Evolutionary conservation across 148 eudicot genomes (phyloP), one percentile per base, ranked within the genome.

Genomic region (Persicaria maculosa): DNA sequence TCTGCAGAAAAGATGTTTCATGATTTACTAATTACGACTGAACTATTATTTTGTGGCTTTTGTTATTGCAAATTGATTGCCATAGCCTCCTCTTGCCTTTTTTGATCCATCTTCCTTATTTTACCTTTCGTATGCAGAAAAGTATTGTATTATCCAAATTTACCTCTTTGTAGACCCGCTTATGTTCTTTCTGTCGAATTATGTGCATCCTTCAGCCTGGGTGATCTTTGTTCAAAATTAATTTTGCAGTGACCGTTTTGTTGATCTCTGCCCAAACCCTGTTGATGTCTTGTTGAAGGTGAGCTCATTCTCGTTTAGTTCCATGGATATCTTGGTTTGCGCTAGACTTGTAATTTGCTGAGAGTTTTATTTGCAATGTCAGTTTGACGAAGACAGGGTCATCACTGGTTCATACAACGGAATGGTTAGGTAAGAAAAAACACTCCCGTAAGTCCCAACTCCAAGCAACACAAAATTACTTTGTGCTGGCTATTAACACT

Each of bases 371-470:
- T 7, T 75, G 44, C 67, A 31, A 67, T 69, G 15, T 31, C 71
- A 95, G 99, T 85, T 87, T 82, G 99, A 95, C 79, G 99, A 95
- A 89, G 97, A 95, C 50, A 90, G 97, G 80, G 73, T 95, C 22
- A 79, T 95, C 73, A 83, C 97, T 79, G 97, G 94, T 75, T 88
- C 89, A 25, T 91, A 82, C 59, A 95, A 89, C 79, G 99, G 99
- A 72, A 77, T 95, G 67, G 92, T 95, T 80, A 95, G 93, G 97
- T 95, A 73, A 67, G 76, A 59, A 45, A n/a, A 70, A 9, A n/a
- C 2, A 3, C 17, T 17, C 70, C 25, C 12, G 48, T 8, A 36
- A 52, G 40, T 31, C 11, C 58, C 40, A 16, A 9, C 22, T 59
- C 5, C 46, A 46, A 48, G 9, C 54, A 22, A 45, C 11, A 9